Evolutionary conservation across 2,329 filamentous ascomycete species (phyloP), one percentile per base, ranked within the genome.

Genomic region (Aspergillus jensenii): DNA sequence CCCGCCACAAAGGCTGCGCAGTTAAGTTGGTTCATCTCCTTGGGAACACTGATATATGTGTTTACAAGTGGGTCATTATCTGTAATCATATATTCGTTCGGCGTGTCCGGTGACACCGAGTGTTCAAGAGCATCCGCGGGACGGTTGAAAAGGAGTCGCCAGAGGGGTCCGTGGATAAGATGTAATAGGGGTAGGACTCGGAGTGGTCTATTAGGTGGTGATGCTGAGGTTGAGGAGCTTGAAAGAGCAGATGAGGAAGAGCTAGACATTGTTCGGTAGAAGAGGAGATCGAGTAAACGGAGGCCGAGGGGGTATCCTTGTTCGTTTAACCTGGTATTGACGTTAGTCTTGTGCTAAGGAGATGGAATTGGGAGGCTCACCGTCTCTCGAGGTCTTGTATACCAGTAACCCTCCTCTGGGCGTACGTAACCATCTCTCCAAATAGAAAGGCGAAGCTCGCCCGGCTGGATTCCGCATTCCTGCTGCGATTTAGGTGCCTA

Each of bases 31-130:
- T 85, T 92, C 90, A 99, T 96, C 78, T 99, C 95, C 70, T 89
- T 89, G 15, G 95, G 95, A 53, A 98, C 89, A 68, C 87, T 91
- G 71, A 99, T 90, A 78, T 95, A 98, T 62, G 89, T 88, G 76
- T 97, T 98, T 40, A 98, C 93, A 51, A 98, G 82, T 21, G 95
- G 95, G 74, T 98, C 95, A 77, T 99, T 98, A 78, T 99, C 95
- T 68, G 93, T 91, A 68, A 99, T 95, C 93, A 99, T 98, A 81
- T 98, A 99, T 80, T 98, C 93, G 67, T 95, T 91, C 8, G 91
- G 88, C 52, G 92, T 93, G 53, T 88, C 85, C 8, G 90, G 88
- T 68, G 90, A 88, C 54, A 87, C 87, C 59, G 87, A 91, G 78
- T 95, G 93, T 79, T 99, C 95, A 58, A 99, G 87, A 17, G 91